A percentile compares a stretch with the other conserved stretches of the same genome.
phyloP scores from a whole-genome alignment of 2,329 filamentous ascomycete species.

The Cladosporium sp. region DNA sequence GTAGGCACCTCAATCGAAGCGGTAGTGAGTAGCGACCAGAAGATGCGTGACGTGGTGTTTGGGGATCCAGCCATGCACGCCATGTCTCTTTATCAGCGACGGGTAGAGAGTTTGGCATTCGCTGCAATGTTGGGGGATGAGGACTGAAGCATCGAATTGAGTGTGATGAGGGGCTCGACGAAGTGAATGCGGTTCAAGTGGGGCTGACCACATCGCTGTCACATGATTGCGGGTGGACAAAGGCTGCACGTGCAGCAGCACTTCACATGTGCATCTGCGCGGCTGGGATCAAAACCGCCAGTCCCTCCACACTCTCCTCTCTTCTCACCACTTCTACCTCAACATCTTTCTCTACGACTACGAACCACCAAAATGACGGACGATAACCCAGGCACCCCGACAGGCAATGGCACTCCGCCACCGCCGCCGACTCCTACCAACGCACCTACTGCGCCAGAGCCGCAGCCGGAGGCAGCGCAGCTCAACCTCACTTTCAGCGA shows the following conservation, averaged over 20 bases:
- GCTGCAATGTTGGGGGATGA: slow-evolving; percentile 31
- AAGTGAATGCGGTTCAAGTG: background rate
- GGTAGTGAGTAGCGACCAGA: slow-evolving; percentile 59
- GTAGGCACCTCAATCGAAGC: slow-evolving; percentile 52
- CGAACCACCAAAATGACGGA: background rate
- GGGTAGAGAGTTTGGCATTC: slow-evolving; percentile 66
- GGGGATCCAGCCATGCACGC: slow-evolving; percentile 74
- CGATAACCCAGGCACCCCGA: background rate
- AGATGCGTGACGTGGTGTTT: slow-evolving; percentile 66
- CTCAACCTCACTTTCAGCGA: slow-evolving; percentile 18
- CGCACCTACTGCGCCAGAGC: no score
- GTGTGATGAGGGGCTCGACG: background rate
- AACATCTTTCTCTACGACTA: background rate
- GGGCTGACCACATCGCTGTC: background rate
- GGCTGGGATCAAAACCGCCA: background rate
- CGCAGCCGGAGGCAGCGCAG: background rate
- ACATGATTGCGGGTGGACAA: background rate
- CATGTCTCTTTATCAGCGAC: slow-evolving; percentile 69
- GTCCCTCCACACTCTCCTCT: background rate
- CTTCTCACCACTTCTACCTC: background rate
- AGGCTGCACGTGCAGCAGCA: background rate
- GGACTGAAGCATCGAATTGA: background rate
- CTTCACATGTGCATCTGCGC: background rate
- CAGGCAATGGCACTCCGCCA: background rate
- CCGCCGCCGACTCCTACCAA: no score